Percentiles rank a stretch among this genome's conserved stretches.
These are phyloP conservation scores for Annulohypoxylon moriforme DNA, from an alignment of 495 filamentous ascomycete species.

Conservation along the genomic window DNA sequence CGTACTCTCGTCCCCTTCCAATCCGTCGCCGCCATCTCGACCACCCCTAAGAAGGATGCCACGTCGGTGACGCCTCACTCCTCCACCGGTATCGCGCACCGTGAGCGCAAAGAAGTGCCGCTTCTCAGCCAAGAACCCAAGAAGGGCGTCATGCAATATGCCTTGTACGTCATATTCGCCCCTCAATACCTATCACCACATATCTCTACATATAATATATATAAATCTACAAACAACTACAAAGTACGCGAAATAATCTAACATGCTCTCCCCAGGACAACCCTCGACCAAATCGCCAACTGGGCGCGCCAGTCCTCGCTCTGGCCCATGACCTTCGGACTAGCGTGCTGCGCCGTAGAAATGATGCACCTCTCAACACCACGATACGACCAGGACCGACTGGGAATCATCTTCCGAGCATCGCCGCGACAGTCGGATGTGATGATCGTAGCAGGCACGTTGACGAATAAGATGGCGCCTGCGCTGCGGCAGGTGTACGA, in stretches of 20 bases:
- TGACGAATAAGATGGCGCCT: conserved; percentile 98
- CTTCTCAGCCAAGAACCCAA: conserved; percentile 91
- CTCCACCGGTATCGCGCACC: conserved; percentile 54
- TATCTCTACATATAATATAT: background rate
- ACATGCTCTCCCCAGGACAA: conserved; percentile 69
- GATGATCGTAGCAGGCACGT: conserved; percentile 96
- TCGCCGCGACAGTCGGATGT: conserved; percentile 96
- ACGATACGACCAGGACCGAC: conserved; percentile 94
- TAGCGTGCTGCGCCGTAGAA: conserved; percentile 95
- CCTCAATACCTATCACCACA: background rate
- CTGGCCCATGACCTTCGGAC: conserved; percentile 98
- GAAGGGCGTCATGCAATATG: conserved; percentile 97
- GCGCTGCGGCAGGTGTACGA: conserved; percentile 95
- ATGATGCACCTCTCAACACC: conserved; percentile 99
- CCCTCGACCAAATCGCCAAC: conserved; percentile 91
- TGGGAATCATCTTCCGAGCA: conserved; percentile 97
- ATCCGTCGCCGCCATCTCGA: conserved; percentile 68
- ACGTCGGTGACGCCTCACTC: conserved; percentile 57
- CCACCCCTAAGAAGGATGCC: conserved; percentile 68
- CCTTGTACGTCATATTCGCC: conserved; percentile 73
- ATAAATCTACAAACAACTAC: background rate
- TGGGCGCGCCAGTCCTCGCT: conserved; percentile 94
- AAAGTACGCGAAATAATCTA: background rate
- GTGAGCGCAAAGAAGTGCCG: conserved; percentile 75
- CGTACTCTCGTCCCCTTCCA: conserved; percentile 68